These are phyloP conservation scores for Mycena indigotica DNA, from an alignment of 768 basidiomycete genomes.

Conservation along the genomic window DNA sequence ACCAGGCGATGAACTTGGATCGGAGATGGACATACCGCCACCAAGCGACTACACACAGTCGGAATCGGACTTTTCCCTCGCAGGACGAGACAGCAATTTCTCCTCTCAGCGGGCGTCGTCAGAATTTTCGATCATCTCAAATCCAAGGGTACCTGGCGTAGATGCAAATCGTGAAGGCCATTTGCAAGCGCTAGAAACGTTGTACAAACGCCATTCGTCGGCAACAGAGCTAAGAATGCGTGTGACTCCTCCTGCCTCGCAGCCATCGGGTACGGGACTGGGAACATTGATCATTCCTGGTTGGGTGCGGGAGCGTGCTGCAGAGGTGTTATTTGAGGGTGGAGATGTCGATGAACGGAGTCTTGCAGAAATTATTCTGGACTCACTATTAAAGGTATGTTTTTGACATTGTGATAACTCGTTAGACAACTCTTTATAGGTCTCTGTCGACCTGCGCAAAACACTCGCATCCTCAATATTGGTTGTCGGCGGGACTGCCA, in stretches of 20 bases:
- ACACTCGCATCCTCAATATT: conserved; percentile 84
- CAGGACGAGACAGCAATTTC: conserved; percentile 48
- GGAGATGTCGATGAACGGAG: conserved; percentile 88
- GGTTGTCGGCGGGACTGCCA: conserved; percentile 84
- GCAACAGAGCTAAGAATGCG: conserved; percentile 73
- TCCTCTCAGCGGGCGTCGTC: conserved; percentile 57
- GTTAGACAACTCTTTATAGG: too few species aligned
- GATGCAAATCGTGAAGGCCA: conserved; percentile 49
- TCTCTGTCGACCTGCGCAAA: conserved; percentile 87
- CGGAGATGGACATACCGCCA: conserved; percentile 43
- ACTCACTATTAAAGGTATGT: conserved; percentile 78
- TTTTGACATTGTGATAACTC: too few species aligned
- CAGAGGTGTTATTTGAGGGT: conserved; percentile 88
- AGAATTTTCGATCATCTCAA: conserved; percentile 60
- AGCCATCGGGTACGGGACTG: conserved; percentile 70
- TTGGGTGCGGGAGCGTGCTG: conserved; percentile 90
- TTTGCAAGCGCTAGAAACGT: conserved; percentile 64
- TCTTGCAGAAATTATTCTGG: conserved; percentile 79
- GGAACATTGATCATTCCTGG: conserved; percentile 88
- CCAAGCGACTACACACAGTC: conserved; percentile 61
- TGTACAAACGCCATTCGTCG: conserved; percentile 78
- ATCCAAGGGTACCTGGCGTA: conserved; percentile 36
- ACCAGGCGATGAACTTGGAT: conserved; percentile 35
- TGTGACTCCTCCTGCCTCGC: conserved; percentile 65
- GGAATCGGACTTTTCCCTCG: conserved; percentile 67